phyloP scores from a whole-genome alignment of 2,329 filamentous ascomycete species.

The Fusarium poae region DNA sequence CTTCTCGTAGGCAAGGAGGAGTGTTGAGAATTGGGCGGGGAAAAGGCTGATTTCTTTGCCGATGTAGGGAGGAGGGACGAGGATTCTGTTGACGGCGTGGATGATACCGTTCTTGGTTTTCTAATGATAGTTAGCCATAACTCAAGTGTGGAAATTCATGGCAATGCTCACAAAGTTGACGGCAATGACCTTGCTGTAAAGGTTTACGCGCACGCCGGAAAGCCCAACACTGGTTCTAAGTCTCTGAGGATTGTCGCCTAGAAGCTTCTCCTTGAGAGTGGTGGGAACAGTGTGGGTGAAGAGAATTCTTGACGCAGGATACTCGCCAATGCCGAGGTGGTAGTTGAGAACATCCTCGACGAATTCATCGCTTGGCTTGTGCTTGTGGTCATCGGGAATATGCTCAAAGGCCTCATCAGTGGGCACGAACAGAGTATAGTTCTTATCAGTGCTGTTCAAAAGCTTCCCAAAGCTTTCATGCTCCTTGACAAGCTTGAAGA shows the following conservation, averaged over 20 bases:
- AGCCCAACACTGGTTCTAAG: slow-evolving; percentile 75
- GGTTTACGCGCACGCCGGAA: slow-evolving; percentile 78
- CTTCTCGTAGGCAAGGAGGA: slow-evolving; percentile 79
- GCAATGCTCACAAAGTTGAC: slow-evolving; percentile 73
- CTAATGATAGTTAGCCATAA: slow-evolving; percentile 53
- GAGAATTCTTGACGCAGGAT: slow-evolving; percentile 75
- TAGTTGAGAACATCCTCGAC: slow-evolving; percentile 79
- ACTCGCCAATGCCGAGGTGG: slow-evolving; percentile 77
- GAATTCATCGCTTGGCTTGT: slow-evolving; percentile 76
- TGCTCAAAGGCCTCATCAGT: slow-evolving; percentile 80
- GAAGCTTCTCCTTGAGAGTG: slow-evolving; percentile 66
- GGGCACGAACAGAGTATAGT: slow-evolving; percentile 86
- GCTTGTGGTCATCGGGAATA: slow-evolving; percentile 59
- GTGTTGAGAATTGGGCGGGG: slow-evolving; percentile 81
- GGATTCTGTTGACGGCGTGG: slow-evolving; percentile 79
- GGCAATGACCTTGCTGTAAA: slow-evolving; percentile 77
- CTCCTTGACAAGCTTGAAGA: slow-evolving; percentile 80
- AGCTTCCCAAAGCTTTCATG: slow-evolving; percentile 77
- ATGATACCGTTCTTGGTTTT: slow-evolving; percentile 83
- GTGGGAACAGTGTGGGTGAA: slow-evolving; percentile 81
- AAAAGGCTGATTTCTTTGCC: slow-evolving; percentile 71
- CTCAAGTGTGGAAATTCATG: fast-evolving
- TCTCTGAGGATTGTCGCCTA: slow-evolving; percentile 78
- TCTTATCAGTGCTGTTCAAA: slow-evolving; percentile 79
- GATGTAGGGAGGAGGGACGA: slow-evolving; percentile 79